Percentiles rank a stretch among this genome's conserved stretches.
Evolutionary conservation across 1,284 basidiomycete species (phyloP).

Genomic region (Cutaneotrichosporon dermatis): DNA sequence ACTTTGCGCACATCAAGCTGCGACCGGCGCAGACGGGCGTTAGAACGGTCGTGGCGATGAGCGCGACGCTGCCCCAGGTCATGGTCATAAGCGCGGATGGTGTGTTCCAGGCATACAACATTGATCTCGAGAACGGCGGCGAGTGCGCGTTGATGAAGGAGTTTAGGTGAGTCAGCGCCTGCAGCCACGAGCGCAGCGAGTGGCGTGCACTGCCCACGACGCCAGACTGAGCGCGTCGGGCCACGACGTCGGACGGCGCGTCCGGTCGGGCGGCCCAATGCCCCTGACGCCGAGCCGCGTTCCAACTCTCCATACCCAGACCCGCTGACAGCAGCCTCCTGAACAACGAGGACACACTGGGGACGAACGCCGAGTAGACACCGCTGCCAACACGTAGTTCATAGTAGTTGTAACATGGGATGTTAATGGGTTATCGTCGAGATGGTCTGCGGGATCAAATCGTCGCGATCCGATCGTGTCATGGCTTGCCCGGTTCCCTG

Average conservation of each 20-base stretch:
- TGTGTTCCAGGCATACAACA: conserved; percentile 90
- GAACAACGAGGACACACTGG: conserved; percentile 18
- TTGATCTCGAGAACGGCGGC: conserved; percentile 93
- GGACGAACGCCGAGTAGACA: conserved; percentile 9
- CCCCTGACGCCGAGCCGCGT: too few species aligned
- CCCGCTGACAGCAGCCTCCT: conserved; percentile 11
- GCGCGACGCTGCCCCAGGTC: conserved; percentile 83
- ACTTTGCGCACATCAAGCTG: conserved; percentile 88
- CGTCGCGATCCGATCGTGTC: not conserved
- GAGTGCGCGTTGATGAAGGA: conserved; percentile 94
- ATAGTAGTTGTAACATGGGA: conserved; percentile 10
- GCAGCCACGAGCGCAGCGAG: too few species aligned
- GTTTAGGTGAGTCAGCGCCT: conserved; percentile 58
- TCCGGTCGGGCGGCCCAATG: too few species aligned
- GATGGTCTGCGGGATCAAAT: not conserved
- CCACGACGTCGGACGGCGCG: too few species aligned
- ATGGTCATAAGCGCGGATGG: conserved; percentile 97
- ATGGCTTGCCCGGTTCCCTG: not conserved
- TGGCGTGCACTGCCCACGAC: too few species aligned
- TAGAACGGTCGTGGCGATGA: conserved; percentile 77
- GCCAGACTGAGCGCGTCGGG: too few species aligned
- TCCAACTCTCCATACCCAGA: too few species aligned
- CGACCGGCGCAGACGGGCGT: conserved; percentile 65
- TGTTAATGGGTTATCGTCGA: not conserved
- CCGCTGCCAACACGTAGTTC: not conserved